Evolutionary conservation across 208 protist genomes (phyloP).

Genomic region (Wallacemonas rigidus): DNA sequence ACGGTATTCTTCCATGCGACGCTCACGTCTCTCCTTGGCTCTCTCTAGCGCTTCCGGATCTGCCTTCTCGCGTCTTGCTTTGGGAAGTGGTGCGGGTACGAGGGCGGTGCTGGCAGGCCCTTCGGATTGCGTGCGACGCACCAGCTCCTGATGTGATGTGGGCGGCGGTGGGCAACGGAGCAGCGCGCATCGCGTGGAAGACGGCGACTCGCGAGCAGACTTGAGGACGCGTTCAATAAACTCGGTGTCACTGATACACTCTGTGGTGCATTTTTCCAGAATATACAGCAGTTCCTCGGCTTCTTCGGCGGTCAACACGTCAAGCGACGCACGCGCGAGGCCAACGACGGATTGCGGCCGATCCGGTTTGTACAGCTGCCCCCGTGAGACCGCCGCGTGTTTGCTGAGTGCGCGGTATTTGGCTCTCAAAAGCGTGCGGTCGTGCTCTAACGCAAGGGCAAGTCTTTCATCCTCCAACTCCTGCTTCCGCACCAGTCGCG

Average conservation of each 20-base stretch:
- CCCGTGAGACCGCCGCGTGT: conserved; percentile 15
- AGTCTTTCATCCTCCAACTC: conserved; percentile 32
- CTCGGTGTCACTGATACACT: conserved; percentile 36
- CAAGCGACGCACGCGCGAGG: conserved; percentile 53
- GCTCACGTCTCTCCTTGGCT: conserved; percentile 39
- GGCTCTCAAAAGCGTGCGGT: conserved; percentile 41
- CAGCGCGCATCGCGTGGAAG: conserved; percentile 13
- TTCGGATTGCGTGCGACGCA: conserved; percentile 14
- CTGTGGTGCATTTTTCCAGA: conserved; percentile 38
- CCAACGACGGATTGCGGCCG: conserved; percentile 46
- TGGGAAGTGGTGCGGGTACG: conserved; percentile 14
- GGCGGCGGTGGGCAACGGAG: conserved; percentile 21
- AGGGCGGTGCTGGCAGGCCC: neutral
- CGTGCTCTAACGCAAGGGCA: conserved; percentile 43
- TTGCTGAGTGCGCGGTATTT: conserved; percentile 61
- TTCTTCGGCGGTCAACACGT: conserved; percentile 61
- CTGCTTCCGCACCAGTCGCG: conserved; percentile 21
- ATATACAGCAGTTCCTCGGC: conserved; percentile 58
- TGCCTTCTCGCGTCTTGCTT: conserved; percentile 42
- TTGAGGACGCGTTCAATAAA: conserved; percentile 50
- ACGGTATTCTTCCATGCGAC: conserved; percentile 37
- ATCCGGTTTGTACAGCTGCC: conserved; percentile 28
- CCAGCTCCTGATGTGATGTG: conserved; percentile 16
- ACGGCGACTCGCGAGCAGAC: neutral
- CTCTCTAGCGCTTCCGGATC: conserved; percentile 47